Evolutionary conservation across 805 yeast species (phyloP).

Genomic region (Candida jianshihensis): DNA sequence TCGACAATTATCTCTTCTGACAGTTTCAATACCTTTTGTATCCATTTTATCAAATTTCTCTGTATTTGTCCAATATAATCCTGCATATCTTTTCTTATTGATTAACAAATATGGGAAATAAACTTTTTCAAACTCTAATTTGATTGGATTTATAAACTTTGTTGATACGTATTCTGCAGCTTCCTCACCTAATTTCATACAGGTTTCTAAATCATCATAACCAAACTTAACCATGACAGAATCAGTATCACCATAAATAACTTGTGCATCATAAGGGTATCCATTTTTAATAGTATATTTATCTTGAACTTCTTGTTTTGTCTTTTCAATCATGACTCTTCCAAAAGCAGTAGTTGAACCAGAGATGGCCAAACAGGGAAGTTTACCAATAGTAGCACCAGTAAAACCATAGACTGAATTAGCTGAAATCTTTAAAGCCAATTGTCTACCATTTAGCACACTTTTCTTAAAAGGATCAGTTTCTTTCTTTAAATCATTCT

Average conservation of each 20-base stretch:
- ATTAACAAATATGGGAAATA: slow-evolving; percentile 91
- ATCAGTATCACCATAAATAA: slow-evolving; percentile 97
- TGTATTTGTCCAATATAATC: slow-evolving; percentile 90
- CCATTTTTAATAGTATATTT: slow-evolving; percentile 80
- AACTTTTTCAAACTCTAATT: slow-evolving; percentile 92
- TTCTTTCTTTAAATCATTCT: slow-evolving; percentile 82
- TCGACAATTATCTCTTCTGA: slow-evolving; percentile 94
- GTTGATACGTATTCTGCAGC: slow-evolving; percentile 87
- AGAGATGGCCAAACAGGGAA: slow-evolving; percentile 94
- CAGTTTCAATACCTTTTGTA: slow-evolving; percentile 97
- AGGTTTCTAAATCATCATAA: slow-evolving; percentile 62
- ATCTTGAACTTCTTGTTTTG: slow-evolving; percentile 79
- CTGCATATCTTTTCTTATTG: slow-evolving; percentile 96
- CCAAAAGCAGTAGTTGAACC: slow-evolving; percentile 95
- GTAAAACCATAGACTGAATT: slow-evolving; percentile 98
- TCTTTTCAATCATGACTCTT: slow-evolving; percentile 91
- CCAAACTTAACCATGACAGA: slow-evolving; percentile 99
- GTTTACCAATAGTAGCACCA: slow-evolving; percentile 96
- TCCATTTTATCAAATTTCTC: slow-evolving; percentile 95
- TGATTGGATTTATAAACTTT: slow-evolving; percentile 77
- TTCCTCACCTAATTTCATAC: slow-evolving; percentile 90
- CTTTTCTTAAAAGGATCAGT: slow-evolving; percentile 90
- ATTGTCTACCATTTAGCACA: slow-evolving; percentile 93
- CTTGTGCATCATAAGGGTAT: slow-evolving; percentile 75
- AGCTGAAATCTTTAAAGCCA: slow-evolving; percentile 94